Base-by-base conservation (phyloP, 371 early-diverging fungal genomes). In the Nematocida sp. region DNA sequence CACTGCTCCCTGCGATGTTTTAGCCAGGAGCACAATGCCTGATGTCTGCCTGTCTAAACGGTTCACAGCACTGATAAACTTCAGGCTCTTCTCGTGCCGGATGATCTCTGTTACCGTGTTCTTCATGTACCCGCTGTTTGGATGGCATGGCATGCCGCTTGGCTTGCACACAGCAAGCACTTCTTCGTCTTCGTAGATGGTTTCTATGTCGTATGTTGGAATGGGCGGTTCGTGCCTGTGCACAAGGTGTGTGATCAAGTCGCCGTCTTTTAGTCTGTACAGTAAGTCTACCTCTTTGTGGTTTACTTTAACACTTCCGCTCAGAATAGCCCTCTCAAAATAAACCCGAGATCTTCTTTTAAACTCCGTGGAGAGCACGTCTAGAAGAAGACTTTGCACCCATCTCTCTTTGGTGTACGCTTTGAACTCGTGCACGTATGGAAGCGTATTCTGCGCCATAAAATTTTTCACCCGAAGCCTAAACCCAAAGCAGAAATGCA, bases 11-110 rank as follows among this genome's bases (percentile, higher is more conserved):
- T 62, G 11, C 63, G 80, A 74, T 37, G 50, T 58, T 46, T 66
- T 51, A n/a, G 81, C 64, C 37, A 85, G 32, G 17, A 83, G 79
- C 32, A 85, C 52, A 0, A 85, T 64, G 11, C 85, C 85, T 51
- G 84, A 84, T 3, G 82, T 82, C 50, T 81, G 81, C 60, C 80
- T 78, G 53, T 85, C 85, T 36, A 85, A 53, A 32, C 85, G 64
- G 67, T 85, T 83, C 3, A 82, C 67, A 50, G 80, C 79, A 23
- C 78, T 75, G 8, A 78, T 13, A 29, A 62, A 45, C 5, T 25
- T 13, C n/a, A 65, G 37, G 5, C 56, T 76, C 13, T 77, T 76
- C 19, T 81, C 19, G 43, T 49, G 48, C 54, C 70, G 76, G 5
- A 81, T 67, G 8, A 85, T 62, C 46, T 80, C 77, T 52, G 82